Evolutionary conservation across 768 basidiomycete genomes (phyloP), one percentile per base, ranked within the genome.

Genomic region (Leccinellum luteum): DNA sequence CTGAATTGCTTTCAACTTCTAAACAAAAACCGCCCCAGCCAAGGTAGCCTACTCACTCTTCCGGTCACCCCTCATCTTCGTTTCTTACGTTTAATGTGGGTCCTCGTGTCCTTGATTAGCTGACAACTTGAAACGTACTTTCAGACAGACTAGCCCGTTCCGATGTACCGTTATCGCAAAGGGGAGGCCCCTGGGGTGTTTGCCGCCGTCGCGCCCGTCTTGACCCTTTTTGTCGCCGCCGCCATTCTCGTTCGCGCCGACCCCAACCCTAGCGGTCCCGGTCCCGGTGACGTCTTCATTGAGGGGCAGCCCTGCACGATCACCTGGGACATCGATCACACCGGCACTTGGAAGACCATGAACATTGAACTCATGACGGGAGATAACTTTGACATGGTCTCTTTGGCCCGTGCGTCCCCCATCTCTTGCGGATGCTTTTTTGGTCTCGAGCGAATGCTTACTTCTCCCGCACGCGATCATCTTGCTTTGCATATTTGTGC

Each of bases 281-380:
- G 77, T 7, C 87, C 88, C 7, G 82, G 82, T 43, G 74, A 79
- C 44, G 64, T 79, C 25, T 89, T 80, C 76, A 81, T 81, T 43
- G 74, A 80, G 54, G 90, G 89, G 19, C 50, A 69, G 10, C 66
- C 73, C 3, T 93, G 90, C 66, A 62, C 68, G 28, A 76, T 87
- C 44, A 64, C 68, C 12, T 94, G 92, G 91, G 65, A 66, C 1
- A 78, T 75, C 7, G 90, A 91, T 65, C 56, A 72, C 6, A 79
- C 80, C 14, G 84, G 84, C 21, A 61, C 59, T 15, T 94, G 92
- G 92, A 85, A 81, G 67, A 69, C 75, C 58, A 90, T 88, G 84
- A 73, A 78, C 60, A 89, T 94, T 56, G 76, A 90, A 69, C 81
- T 93, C 69, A 92, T 90, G 90, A 85, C 87, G 1, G 92, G 91